A percentile compares a stretch with the other conserved stretches of the same genome.
Evolutionary conservation across 2,329 filamentous ascomycete genomes (phyloP).

Genomic region (Xylaria sp.): DNA sequence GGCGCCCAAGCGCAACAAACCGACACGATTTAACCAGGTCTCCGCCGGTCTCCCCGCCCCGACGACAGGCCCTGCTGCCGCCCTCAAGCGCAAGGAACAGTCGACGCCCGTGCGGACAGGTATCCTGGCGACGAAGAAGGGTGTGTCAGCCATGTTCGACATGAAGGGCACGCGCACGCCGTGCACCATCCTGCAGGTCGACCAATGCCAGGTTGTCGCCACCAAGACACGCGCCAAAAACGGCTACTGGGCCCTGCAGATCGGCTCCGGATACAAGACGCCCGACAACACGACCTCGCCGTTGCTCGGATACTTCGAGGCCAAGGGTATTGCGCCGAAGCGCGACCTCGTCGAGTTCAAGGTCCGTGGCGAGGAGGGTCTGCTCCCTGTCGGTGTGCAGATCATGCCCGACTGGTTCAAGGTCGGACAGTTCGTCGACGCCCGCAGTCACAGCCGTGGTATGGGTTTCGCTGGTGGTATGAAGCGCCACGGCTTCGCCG

Average conservation of each 20-base stretch:
- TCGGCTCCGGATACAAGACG: constrained; percentile 72
- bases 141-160: constrained; percentile 90
- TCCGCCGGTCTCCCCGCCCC: constrained; percentile 51
- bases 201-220: constrained; percentile 82
- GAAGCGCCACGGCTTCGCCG: constrained; percentile 88
- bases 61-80: constrained; percentile 55
- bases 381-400: constrained; percentile 69
- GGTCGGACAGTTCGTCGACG: constrained; percentile 85
- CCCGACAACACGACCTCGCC: constrained; percentile 74
- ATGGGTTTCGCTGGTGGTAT: constrained; percentile 96
- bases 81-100: constrained; percentile 52
- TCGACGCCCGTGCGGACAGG: constrained; percentile 68
- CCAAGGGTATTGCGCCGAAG: constrained; percentile 77
- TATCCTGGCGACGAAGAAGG: constrained; percentile 82
- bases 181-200: constrained; percentile 90
- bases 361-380: constrained; percentile 66
- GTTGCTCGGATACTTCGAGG: constrained; percentile 81
- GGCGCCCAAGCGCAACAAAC: constrained; percentile 46
- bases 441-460: constrained; percentile 70
- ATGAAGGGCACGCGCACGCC: constrained; percentile 65
- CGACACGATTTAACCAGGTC: constrained; percentile 56
- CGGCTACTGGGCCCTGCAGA: constrained; percentile 91
- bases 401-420: constrained; percentile 88
- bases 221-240: constrained; percentile 76
- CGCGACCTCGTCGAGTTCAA: constrained; percentile 79